phyloP scores from a whole-genome alignment of 805 yeast genomes.

The Middelhovenomyces tepae region DNA sequence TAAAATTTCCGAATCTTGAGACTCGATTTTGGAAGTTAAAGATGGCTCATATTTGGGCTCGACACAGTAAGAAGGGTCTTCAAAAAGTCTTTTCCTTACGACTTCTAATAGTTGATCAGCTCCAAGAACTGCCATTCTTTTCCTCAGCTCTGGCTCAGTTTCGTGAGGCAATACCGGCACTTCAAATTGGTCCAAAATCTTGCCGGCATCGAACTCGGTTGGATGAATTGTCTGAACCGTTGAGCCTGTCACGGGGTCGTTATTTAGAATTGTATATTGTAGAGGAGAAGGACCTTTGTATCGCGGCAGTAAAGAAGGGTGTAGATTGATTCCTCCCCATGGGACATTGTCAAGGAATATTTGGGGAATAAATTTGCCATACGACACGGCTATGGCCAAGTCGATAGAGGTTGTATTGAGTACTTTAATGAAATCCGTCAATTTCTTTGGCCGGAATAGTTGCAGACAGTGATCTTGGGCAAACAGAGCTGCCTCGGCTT shows the following conservation, averaged over 20 bases:
- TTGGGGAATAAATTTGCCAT: constrained; percentile 71
- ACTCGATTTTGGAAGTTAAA: too few relatives aligned
- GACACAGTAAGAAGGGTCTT: too few relatives aligned
- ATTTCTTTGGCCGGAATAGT: too few relatives aligned
- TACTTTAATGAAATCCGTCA: too few relatives aligned
- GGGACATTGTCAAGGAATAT: constrained; percentile 39
- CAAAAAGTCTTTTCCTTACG: constrained; percentile 29
- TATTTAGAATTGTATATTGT: constrained; percentile 64
- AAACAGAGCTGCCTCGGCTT: too few relatives aligned
- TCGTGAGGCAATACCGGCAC: constrained; percentile 36
- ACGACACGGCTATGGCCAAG: constrained; percentile 84
- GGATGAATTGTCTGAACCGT: constrained; percentile 89
- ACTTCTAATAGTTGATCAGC: constrained; percentile 46
- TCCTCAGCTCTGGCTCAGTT: constrained; percentile 37
- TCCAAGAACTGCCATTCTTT: constrained; percentile 51
- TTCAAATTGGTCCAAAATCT: constrained; percentile 51
- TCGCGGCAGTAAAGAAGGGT: constrained; percentile 79
- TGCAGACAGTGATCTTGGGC: too few relatives aligned
- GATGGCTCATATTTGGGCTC: too few relatives aligned
- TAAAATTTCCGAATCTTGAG: too few relatives aligned
- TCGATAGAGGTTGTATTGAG: too few relatives aligned
- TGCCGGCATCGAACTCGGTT: constrained; percentile 72
- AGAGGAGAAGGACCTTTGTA: constrained; percentile 86
- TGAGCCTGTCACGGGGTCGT: constrained; percentile 64
- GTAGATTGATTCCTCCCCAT: constrained; percentile 79